Base-by-base conservation (phyloP, 1,139 yeast genomes). In the Candida smagusa region DNA sequence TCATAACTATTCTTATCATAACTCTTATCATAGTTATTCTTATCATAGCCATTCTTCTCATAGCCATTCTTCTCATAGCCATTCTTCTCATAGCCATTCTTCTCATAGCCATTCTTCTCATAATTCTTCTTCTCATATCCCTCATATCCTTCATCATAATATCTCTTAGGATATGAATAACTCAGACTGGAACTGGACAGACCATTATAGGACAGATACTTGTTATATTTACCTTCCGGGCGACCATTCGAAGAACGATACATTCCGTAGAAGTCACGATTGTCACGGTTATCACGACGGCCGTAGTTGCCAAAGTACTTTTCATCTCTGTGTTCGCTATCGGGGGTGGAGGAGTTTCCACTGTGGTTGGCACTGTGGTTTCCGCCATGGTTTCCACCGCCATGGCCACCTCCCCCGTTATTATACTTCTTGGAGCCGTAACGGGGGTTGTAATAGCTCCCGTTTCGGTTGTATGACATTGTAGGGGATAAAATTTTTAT, bases 381-480 rank as follows among this genome's bases (percentile, higher is more conserved):
- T 26, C 31, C 35, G 3, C 33, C 31, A 30, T 30, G 29, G 16
- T 9, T 13, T 9, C 24, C 19, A 6, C 26, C 29, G 28, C 40
- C 36, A 28, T 31, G 36, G 19, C 30, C 27, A 21, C 31, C 27
- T 8, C 31, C 12, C 25, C 39, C 32, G 7, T 41, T 33, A 5
- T 37, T 33, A 26, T 38, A 41, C 35, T 45, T 47, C 35, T 46
- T 46, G 32, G 47, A 30, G 30, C 45, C 44, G 33, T 47, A 49
- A 26, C 52, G 40, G 26, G 49, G 46, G 33, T 38, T 40, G 39
- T 49, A 47, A 38, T 48, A 47, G 38, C 48, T 48, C 43, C 48
- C 44, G 24, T 43, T 44, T 28, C 52, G 40, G 37, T 45, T 45
- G 28, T 49, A 47, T 13, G 53, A 47, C 53, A 49, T 49, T 27